These are phyloP conservation scores for Alternaria arbusti DNA, from an alignment of 2,329 filamentous ascomycete genomes.

Conservation along the genomic window DNA sequence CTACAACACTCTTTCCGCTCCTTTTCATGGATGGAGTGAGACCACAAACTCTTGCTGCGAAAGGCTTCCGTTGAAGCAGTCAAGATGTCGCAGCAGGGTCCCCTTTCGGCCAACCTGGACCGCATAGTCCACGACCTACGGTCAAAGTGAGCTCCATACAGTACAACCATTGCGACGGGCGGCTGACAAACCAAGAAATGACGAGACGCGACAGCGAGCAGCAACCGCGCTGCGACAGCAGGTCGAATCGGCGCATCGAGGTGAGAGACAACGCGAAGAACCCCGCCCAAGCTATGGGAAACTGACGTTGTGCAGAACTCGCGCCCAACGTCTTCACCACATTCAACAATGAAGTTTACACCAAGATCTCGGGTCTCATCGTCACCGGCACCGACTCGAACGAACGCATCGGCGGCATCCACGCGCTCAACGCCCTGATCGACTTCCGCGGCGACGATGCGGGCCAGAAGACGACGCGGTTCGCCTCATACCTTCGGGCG, in stretches of 20 bases:
- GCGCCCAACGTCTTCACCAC: conserved; percentile 77
- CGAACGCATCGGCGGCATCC: conserved; percentile 89
- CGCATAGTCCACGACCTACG: conserved; percentile 64
- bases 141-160: conserved; percentile 55
- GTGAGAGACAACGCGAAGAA: conserved; percentile 36
- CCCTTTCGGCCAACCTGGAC: conserved; percentile 51
- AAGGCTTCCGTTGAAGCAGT: conserved; percentile 45
- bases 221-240: conserved; percentile 52
- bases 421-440: conserved; percentile 89
- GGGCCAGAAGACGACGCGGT: conserved; percentile 91
- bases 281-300: conserved; percentile 15
- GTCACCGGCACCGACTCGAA: conserved; percentile 84
- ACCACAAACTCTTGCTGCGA: conserved; percentile 29
- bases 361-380: conserved; percentile 73
- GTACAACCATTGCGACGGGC: not conserved
- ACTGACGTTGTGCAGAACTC: conserved; percentile 65
- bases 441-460: conserved; percentile 96
- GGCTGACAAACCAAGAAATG: conserved; percentile 47
- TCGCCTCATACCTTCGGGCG: conserved; percentile 86
- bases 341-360: conserved; percentile 71
- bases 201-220: conserved; percentile 53
- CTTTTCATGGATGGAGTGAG: conserved; percentile 44
- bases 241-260: conserved; percentile 55
- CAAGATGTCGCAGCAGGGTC: conserved; percentile 47
- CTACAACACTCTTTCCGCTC: conserved; percentile 17